A percentile compares a stretch with the other conserved stretches of the same genome.
Conservation (phyloP, 176 grass and related monocot genomes). For the Oryza meyeriana region DNA sequence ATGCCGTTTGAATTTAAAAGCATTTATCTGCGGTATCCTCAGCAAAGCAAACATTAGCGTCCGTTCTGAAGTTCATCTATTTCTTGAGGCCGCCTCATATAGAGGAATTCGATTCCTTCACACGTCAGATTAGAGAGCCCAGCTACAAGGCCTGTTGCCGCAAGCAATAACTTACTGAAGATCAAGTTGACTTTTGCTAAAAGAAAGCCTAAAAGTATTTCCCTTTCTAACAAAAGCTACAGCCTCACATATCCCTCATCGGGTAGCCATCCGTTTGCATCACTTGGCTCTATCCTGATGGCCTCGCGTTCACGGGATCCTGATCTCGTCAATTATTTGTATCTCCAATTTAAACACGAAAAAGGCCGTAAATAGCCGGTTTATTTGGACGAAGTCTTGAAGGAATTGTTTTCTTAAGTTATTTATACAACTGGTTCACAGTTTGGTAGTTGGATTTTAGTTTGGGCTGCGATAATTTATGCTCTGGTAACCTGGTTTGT, state of each 20-base stretch:
- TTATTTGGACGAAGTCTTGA: not conserved
- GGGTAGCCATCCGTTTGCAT: slow-evolving; percentile 6
- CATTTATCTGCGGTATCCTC: not conserved
- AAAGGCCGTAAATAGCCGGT: not conserved
- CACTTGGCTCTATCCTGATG: slow-evolving; percentile 4
- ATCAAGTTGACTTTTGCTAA: not conserved
- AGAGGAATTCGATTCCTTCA: not conserved
- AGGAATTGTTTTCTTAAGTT: not conserved
- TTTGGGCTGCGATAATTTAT: not conserved
- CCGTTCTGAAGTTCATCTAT: not conserved
- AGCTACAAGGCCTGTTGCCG: not conserved
- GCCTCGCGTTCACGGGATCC: not conserved
- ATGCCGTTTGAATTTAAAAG: not conserved
- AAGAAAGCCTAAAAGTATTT: not conserved
- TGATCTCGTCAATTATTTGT: not conserved
- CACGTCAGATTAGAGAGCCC: not conserved
- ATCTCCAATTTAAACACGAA: not conserved
- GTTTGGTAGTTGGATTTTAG: not conserved
- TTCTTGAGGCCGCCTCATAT: not conserved
- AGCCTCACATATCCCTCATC: not conserved
- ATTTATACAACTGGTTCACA: not conserved
- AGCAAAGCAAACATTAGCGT: not conserved
- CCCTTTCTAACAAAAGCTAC: slow-evolving; percentile 3
- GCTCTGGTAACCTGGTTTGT: not conserved
- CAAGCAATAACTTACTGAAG: slow-evolving; percentile 4